A percentile compares a stretch with the other conserved stretches of the same genome.
These are phyloP conservation scores for Triticum timopheevii DNA, from an alignment of 176 grass and related monocot species.

Conservation along the genomic window DNA sequence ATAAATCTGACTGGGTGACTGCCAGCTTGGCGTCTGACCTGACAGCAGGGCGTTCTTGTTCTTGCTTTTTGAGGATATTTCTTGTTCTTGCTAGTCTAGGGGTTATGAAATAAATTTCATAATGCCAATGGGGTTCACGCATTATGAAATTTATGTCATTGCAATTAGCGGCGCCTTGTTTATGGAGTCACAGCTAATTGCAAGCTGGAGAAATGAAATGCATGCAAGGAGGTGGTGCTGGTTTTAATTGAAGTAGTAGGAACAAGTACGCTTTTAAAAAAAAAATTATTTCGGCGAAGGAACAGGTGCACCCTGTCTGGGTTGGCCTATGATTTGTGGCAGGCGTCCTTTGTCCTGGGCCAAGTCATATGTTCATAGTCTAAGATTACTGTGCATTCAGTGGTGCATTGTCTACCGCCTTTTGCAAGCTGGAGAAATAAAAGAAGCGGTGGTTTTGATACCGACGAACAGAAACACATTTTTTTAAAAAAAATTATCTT, in stretches of 20 bases:
- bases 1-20: neutral
- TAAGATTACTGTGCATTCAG: too few species aligned
- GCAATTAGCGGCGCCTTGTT: neutral
- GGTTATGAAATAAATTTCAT: too few species aligned
- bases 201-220: neutral
- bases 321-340: too few species aligned
- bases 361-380: too few species aligned
- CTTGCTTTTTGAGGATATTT: neutral
- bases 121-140: too few species aligned
- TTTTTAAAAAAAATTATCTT: too few species aligned
- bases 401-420: neutral
- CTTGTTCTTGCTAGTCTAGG: neutral
- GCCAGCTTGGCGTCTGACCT: slow-evolving; percentile 24
- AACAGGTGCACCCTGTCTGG: neutral
- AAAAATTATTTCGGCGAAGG: neutral
- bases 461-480: neutral
- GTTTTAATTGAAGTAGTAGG: neutral
- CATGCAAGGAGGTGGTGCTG: neutral
- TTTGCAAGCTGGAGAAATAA: neutral
- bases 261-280: neutral
- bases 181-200: neutral
- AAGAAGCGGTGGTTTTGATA: neutral
- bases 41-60: slow-evolving; percentile 7
- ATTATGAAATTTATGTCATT: neutral
- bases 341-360: too few species aligned